A percentile compares a stretch with the other conserved stretches of the same genome.
phyloP scores from a whole-genome alignment of 768 basidiomycete genomes.

The Panus rudis region DNA sequence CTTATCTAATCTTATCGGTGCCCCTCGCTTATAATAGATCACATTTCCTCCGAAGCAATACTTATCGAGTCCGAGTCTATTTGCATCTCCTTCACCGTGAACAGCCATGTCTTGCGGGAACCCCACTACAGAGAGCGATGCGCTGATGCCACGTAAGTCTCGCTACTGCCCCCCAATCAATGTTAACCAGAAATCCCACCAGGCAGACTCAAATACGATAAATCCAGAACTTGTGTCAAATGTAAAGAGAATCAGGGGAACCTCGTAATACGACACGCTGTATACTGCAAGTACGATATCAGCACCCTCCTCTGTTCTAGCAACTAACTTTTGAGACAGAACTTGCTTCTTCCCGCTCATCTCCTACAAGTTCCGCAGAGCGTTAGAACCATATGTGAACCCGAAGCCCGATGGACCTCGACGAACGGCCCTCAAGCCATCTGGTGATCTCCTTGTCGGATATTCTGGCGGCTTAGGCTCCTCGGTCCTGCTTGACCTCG shows the following conservation, averaged over 20 bases:
- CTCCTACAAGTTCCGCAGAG: slow-evolving; percentile 54
- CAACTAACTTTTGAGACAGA: slow-evolving; percentile 25
- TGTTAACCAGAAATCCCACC: background rate
- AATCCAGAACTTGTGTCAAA: slow-evolving; percentile 60
- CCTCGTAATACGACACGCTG: slow-evolving; percentile 69
- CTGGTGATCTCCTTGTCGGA: slow-evolving; percentile 61
- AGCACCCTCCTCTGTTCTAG: slow-evolving; percentile 1
- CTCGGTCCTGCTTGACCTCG: slow-evolving; percentile 62
- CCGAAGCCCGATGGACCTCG: slow-evolving; percentile 45
- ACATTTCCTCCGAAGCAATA: no score
- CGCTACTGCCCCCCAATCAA: background rate
- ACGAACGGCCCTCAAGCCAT: slow-evolving; percentile 54
- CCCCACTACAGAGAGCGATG: slow-evolving; percentile 50
- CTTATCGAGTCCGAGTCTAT: no score
- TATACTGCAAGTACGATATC: slow-evolving; percentile 70
- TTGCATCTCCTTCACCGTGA: no score
- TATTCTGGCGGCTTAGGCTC: slow-evolving; percentile 80
- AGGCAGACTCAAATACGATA: slow-evolving; percentile 67
- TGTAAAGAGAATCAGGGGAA: slow-evolving; percentile 63
- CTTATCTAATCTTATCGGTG: no score
- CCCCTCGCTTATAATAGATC: no score
- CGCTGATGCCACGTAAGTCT: slow-evolving; percentile 59
- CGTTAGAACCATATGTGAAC: slow-evolving; percentile 61
- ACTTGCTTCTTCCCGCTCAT: slow-evolving; percentile 63
- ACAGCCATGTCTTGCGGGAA: slow-evolving; percentile 53